Percentiles rank a stretch among this genome's conserved stretches.
These are phyloP conservation scores for Castanopsis chinensis DNA, from an alignment of 306 rosid species.

Conservation along the genomic window DNA sequence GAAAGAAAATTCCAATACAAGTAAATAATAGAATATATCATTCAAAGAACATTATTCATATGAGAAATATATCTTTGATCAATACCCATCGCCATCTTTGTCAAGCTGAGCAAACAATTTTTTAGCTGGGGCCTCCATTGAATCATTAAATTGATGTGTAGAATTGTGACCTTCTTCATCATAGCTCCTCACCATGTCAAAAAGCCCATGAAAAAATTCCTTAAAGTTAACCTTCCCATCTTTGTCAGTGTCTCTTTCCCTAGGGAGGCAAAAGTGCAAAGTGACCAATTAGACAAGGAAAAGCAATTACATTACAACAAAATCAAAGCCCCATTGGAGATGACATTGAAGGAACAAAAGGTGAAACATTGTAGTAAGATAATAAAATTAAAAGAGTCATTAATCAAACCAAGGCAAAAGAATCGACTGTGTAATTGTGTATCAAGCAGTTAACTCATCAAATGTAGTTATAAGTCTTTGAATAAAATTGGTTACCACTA, in stretches of 20 bases:
- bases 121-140: slow-evolving; percentile 79
- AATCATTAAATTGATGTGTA: slow-evolving; percentile 51
- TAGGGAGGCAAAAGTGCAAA: slow-evolving; percentile 27
- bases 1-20: slow-evolving; percentile 21
- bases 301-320: neutral
- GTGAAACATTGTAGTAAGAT: neutral
- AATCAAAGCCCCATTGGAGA: neutral
- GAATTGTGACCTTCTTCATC: slow-evolving; percentile 72
- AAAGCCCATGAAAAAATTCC: slow-evolving; percentile 95
- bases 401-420: neutral
- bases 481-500: neutral
- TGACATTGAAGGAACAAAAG: neutral
- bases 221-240: slow-evolving; percentile 90
- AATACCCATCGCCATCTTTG: slow-evolving; percentile 89
- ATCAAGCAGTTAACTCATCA: neutral
- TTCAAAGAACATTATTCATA: slow-evolving; percentile 11
- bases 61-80: slow-evolving; percentile 15
- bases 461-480: neutral
- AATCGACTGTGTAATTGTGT: neutral
- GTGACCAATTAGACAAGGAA: slow-evolving; percentile 26
- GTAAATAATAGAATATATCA: slow-evolving; percentile 19
- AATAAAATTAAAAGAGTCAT: neutral
- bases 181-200: slow-evolving; percentile 92
- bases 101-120: slow-evolving; percentile 76
- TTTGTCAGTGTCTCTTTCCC: slow-evolving; percentile 88